A percentile compares a stretch with the other conserved stretches of the same genome.
These are phyloP conservation scores for Helicostylum pulchrum DNA, from an alignment of 192 early-diverging fungal species.

Conservation along the genomic window DNA sequence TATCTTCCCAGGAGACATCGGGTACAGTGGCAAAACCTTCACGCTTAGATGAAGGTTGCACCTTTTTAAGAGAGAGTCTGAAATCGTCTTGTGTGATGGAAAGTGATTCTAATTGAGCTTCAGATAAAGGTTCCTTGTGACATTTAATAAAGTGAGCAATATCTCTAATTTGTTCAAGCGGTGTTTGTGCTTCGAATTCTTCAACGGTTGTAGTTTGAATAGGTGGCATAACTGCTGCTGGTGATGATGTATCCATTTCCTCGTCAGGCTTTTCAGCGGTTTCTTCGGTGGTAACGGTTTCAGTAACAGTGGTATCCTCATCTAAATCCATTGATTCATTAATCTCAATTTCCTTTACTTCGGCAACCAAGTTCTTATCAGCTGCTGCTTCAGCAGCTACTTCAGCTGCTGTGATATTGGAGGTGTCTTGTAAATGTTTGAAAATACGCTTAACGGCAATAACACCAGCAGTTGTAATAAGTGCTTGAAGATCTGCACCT, in stretches of 20 bases:
- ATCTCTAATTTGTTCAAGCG: constrained; percentile 50
- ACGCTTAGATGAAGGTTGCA: constrained; percentile 95
- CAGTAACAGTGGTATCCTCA: constrained; percentile 1
- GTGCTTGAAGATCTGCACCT: constrained; percentile 92
- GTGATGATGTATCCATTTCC: constrained; percentile 7
- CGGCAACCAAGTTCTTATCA: not conserved
- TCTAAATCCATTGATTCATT: not conserved
- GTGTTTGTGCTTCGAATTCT: constrained; percentile 34
- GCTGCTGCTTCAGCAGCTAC: constrained; percentile 9
- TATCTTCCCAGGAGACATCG: constrained; percentile 93
- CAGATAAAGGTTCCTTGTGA: constrained; percentile 71
- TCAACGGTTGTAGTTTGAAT: constrained; percentile 29
- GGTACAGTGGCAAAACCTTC: constrained; percentile 99
- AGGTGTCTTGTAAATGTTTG: constrained; percentile 42
- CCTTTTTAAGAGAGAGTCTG: constrained; percentile 76
- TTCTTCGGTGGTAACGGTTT: not conserved
- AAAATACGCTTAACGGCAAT: constrained; percentile 85
- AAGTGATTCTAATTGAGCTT: constrained; percentile 78
- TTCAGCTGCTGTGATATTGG: constrained; percentile 25
- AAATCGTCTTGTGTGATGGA: constrained; percentile 87
- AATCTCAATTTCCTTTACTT: constrained; percentile 16
- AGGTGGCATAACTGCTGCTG: constrained; percentile 11
- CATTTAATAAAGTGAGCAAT: constrained; percentile 72
- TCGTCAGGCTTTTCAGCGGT: not conserved
- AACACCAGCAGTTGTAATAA: constrained; percentile 87